Evolutionary conservation across 495 filamentous ascomycete genomes (phyloP).

Genomic region (Trypethelium eluteriae): DNA sequence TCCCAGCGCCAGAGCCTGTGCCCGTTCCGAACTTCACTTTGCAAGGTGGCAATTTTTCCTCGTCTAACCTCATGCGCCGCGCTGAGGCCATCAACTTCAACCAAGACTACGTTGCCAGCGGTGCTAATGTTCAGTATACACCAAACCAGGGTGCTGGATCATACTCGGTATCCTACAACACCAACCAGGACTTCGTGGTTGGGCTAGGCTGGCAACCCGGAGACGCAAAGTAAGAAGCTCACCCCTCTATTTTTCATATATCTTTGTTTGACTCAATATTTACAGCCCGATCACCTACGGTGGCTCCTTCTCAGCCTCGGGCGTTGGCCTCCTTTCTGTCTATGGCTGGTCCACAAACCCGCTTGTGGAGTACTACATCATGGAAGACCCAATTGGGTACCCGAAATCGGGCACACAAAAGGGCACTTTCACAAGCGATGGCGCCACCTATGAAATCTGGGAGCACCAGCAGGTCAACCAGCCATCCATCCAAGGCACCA

Average conservation of each 20-base stretch:
- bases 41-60: neutral
- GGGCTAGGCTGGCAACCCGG: constrained; percentile 14
- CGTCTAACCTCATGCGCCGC: constrained; percentile 9
- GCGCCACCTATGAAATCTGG: constrained; percentile 20
- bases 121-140: constrained; percentile 16
- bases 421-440: constrained; percentile 16
- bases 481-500: constrained; percentile 22
- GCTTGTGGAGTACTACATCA: constrained; percentile 23
- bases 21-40: neutral
- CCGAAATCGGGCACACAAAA: neutral
- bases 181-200: constrained; percentile 18
- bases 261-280: neutral
- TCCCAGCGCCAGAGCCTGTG: neutral
- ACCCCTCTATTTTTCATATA: neutral
- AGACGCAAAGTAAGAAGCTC: constrained; percentile 2
- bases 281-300: neutral
- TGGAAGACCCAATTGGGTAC: constrained; percentile 18
- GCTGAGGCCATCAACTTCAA: constrained; percentile 18
- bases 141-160: constrained; percentile 17
- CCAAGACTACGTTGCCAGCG: constrained; percentile 18
- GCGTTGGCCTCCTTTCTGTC: constrained; percentile 14
- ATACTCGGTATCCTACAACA: constrained; percentile 18
- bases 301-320: neutral
- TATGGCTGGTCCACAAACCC: constrained; percentile 21
- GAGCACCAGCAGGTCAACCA: constrained; percentile 20